phyloP scores from a whole-genome alignment of 2,329 filamentous ascomycete genomes.

The Ascochyta viciae-villosae region DNA sequence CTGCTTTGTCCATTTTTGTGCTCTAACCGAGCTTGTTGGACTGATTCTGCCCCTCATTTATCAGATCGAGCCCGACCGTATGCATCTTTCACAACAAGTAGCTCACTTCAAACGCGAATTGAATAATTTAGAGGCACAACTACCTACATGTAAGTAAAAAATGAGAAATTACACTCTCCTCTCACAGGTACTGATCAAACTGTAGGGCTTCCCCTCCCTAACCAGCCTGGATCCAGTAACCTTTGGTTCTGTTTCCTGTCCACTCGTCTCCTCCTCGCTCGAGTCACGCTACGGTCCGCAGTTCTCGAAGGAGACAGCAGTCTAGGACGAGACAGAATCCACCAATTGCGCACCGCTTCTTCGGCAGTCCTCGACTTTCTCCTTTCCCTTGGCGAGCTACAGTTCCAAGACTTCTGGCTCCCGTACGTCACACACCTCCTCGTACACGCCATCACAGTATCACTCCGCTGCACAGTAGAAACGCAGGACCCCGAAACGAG shows the following conservation, averaged over 20 bases:
- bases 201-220: slow-evolving; percentile 34
- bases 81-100: slow-evolving; percentile 37
- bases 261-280: slow-evolving; percentile 49
- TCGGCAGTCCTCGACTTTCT: slow-evolving; percentile 60
- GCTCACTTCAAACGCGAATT: slow-evolving; percentile 43
- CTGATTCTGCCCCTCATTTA: slow-evolving; percentile 51
- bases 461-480: slow-evolving; percentile 60
- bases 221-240: slow-evolving; percentile 44
- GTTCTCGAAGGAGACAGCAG: slow-evolving; percentile 35
- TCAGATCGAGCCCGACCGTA: slow-evolving; percentile 40
- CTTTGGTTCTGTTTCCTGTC: slow-evolving; percentile 53
- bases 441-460: slow-evolving; percentile 61
- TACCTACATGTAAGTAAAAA: slow-evolving; percentile 37
- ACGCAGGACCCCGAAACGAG: slow-evolving; percentile 56
- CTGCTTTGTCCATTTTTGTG: slow-evolving; percentile 62
- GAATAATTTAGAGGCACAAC: slow-evolving; percentile 42
- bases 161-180: rapidly evolving
- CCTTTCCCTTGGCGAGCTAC: slow-evolving; percentile 53
- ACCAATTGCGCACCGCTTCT: slow-evolving; percentile 58
- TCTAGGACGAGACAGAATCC: slow-evolving; percentile 42
- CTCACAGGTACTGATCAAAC: not conserved
- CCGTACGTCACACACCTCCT: slow-evolving; percentile 59
- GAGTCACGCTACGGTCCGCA: slow-evolving; percentile 43
- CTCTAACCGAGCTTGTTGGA: slow-evolving; percentile 54
- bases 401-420: slow-evolving; percentile 63